A percentile compares a stretch with the other conserved stretches of the same genome.
phyloP scores from a whole-genome alignment of 768 basidiomycete genomes.

The Austroboletus eburneus region DNA sequence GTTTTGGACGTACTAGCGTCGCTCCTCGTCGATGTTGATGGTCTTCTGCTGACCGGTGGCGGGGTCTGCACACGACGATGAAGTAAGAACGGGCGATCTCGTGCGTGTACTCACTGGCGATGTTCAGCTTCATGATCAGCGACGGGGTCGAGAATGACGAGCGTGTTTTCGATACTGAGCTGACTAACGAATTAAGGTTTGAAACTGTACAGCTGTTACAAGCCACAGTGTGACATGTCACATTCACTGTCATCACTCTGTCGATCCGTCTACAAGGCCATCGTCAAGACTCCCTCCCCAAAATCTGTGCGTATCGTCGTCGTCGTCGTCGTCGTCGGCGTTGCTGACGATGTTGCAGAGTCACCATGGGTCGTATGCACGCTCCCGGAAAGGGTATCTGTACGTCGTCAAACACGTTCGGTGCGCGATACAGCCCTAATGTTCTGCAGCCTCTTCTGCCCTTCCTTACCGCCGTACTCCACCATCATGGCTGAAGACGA shows the following conservation, averaged over 20 bases:
- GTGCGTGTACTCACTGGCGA: slow-evolving; percentile 68
- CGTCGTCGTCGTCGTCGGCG: slow-evolving; percentile 4
- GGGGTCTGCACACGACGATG: slow-evolving; percentile 57
- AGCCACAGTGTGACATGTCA: slow-evolving; percentile 43
- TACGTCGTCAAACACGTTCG: slow-evolving; percentile 46
- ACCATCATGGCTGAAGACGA: slow-evolving; percentile 95
- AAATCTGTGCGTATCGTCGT: slow-evolving; percentile 34
- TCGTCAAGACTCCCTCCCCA: slow-evolving; percentile 2
- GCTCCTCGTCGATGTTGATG: slow-evolving; percentile 91
- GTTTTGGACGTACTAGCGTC: slow-evolving; percentile 55
- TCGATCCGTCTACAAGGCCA: slow-evolving; percentile 15
- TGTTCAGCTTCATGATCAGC: slow-evolving; percentile 86
- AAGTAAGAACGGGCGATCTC: slow-evolving; percentile 4
- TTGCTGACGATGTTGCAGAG: slow-evolving; percentile 27
- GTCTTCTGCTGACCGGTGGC: slow-evolving; percentile 97
- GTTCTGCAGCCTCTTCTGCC: slow-evolving; percentile 79
- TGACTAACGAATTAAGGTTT: slow-evolving; percentile 50
- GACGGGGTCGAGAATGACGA: slow-evolving; percentile 2
- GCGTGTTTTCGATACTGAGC: slow-evolving; percentile 2
- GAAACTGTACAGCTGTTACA: slow-evolving; percentile 59
- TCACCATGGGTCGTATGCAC: slow-evolving; percentile 95
- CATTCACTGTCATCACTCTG: slow-evolving; percentile 15
- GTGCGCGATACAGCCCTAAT: slow-evolving; percentile 38
- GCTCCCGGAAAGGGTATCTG: slow-evolving; percentile 99
- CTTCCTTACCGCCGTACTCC: slow-evolving; percentile 96